Base-by-base conservation (phyloP, 768 basidiomycete genomes). In the Pleurotus ostreatus region DNA sequence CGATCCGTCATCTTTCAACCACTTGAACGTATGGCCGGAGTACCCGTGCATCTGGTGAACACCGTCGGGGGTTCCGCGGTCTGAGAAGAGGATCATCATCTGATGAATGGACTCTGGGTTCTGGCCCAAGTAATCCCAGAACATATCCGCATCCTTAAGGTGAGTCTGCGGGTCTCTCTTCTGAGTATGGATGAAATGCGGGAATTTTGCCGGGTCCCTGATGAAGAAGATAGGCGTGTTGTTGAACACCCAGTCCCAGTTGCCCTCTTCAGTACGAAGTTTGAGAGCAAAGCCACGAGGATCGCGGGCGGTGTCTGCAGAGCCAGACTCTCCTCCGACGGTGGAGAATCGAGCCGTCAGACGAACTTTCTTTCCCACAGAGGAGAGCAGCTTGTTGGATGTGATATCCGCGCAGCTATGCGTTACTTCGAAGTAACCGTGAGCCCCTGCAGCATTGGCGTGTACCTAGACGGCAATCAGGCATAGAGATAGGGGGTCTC, bases 151-250 rank as follows among this genome's bases (percentile, higher is more conserved):
- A 74, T 93, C 92, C 70, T 89, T 93, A 63, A 95, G 71, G 71
- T 98, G 91, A 6, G 94, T 95, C 67, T 92, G 90, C 13, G 95
- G 95, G 70, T 92, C 82, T 60, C 89, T 83, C 77, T 94, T 94
- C 68, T 92, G 89, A 25, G 92, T 92, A 76, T 98, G 95, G 63
- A 96, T 91, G 71, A 97, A 87, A 75, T 97, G 92, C 45, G 91
- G 86, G 80, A 96, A 97, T 72, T 93, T 87, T 71, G 88, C 81
- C 12, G 89, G 83, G 69, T 95, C 86, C 62, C 86, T 83, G 70
- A 97, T 83, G 77, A 92, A 89, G 83, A 94, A 94, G 61, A 95
- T 80, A 46, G 94, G 92, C 12, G 90, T 92, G 76, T 94, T 93
- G 75, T 93, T 92, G 84, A 88, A 83, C 64, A 94, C 94, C 80